Base-by-base conservation (phyloP, 306 rosid genomes). In the Herpetospermum pedunculosum region DNA sequence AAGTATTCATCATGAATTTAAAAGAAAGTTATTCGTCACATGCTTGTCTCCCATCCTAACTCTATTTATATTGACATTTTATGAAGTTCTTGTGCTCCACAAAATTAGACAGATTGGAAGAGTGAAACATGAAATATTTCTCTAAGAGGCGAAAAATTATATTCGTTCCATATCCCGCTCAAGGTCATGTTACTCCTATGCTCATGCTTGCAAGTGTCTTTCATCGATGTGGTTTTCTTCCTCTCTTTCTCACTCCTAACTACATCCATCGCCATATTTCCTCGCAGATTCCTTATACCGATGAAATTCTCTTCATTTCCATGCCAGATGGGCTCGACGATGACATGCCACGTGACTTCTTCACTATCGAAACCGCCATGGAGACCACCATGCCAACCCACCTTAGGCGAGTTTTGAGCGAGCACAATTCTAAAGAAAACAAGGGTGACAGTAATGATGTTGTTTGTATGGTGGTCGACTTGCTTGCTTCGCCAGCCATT, bases 101-200 rank as follows among this genome's bases (percentile, higher is more conserved):
- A 28, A 5, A 29, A 15, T 6, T 46, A 40, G 54, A 26, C 28
- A 40, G 8, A 73, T 28, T 7, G 26, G 28, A 12, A 26, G 55
- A 16, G 60, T 35, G 37, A 68, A 37, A 77, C 0, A 84, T 80
- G 87, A 85, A 85, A 77, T 19, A 37, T 77, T 21, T 5, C 26
- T 73, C 78, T 23, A 64, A 50, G 79, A 82, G 73, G 55, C 48
- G 54, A 74, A 86, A 79, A 28, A 58, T 87, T 25, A 29, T 93
- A 15, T 10, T 93, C 55, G 86, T 93, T 80, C 97, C 98, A 6
- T 93, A 93, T 80, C 97, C 98, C 0, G 96, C 98, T 18, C 97
- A 85, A 52, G 98, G 98, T 32, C 98, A 93, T 74, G 87, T 93
- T 1, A 85, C 79, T 76, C 96, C 98, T 80, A 90, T 93, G 92